These are phyloP conservation scores for Corylus avellana DNA, from an alignment of 306 rosid species.

Conservation along the genomic window DNA sequence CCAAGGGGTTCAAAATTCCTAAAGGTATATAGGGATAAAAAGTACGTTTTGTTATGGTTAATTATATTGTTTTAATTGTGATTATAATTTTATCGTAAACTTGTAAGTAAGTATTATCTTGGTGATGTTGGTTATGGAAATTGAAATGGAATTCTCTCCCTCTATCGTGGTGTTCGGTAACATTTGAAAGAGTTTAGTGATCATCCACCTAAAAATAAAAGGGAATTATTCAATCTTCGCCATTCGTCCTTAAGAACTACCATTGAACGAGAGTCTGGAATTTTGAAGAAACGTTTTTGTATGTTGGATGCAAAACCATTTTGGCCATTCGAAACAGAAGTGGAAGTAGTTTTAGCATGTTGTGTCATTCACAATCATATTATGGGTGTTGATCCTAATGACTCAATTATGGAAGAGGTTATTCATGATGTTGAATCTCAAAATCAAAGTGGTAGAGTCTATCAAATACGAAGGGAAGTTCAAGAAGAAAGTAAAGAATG, in stretches of 20 bases:
- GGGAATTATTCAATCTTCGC: background rate
- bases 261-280: background rate
- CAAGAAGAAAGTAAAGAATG: too few species aligned
- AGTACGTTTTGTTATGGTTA: too few species aligned
- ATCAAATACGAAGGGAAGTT: too few species aligned
- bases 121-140: background rate
- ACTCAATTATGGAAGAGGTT: too few species aligned
- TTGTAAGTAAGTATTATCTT: background rate
- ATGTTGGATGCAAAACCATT: background rate
- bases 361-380: too few species aligned
- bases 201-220: too few species aligned
- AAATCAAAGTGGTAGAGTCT: too few species aligned
- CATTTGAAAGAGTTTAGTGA: background rate
- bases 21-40: too few species aligned
- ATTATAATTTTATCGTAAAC: background rate
- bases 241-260: background rate
- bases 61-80: too few species aligned
- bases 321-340: background rate
- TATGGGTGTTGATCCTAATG: too few species aligned
- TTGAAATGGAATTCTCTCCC: background rate
- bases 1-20: too few species aligned
- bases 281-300: background rate
- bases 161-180: background rate
- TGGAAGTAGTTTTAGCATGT: background rate
- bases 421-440: too few species aligned